Evolutionary conservation across 768 basidiomycete genomes (phyloP).

Genomic region (Nidularia sp.): DNA sequence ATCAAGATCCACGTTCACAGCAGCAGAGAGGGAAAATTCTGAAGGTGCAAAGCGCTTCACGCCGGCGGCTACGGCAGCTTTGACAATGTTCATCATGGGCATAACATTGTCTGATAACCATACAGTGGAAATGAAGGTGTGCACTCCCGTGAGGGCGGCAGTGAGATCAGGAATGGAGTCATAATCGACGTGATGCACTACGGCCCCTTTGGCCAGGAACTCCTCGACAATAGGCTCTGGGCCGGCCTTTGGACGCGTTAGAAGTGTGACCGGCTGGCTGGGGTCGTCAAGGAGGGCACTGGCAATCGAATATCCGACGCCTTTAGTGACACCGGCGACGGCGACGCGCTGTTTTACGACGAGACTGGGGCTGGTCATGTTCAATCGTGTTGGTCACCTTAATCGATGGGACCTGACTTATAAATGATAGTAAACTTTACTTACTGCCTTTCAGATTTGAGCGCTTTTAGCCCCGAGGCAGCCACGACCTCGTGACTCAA

Average conservation of each 20-base stretch:
- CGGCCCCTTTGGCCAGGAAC: neutral
- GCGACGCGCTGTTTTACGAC: neutral
- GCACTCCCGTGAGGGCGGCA: neutral
- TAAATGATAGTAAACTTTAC: too few species aligned
- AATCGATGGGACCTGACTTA: too few species aligned
- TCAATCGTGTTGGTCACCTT: too few species aligned
- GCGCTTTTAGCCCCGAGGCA: too few species aligned
- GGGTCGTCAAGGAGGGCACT: neutral
- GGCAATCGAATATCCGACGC: slow-evolving; percentile 3
- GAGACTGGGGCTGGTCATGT: too few species aligned
- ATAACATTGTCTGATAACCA: neutral
- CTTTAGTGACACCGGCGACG: slow-evolving; percentile 3
- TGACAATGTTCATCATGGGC: neutral
- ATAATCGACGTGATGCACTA: neutral
- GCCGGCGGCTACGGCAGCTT: neutral
- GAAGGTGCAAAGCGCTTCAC: neutral
- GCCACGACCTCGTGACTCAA: too few species aligned
- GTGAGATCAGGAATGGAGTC: neutral
- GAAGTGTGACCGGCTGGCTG: neutral
- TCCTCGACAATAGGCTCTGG: neutral
- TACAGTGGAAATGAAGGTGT: neutral
- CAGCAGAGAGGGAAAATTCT: neutral
- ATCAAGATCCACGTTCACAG: neutral
- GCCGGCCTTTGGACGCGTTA: neutral
- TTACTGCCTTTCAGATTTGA: too few species aligned